These are phyloP conservation scores for Mycena filopes DNA, from an alignment of 768 basidiomycete species.

Conservation along the genomic window DNA sequence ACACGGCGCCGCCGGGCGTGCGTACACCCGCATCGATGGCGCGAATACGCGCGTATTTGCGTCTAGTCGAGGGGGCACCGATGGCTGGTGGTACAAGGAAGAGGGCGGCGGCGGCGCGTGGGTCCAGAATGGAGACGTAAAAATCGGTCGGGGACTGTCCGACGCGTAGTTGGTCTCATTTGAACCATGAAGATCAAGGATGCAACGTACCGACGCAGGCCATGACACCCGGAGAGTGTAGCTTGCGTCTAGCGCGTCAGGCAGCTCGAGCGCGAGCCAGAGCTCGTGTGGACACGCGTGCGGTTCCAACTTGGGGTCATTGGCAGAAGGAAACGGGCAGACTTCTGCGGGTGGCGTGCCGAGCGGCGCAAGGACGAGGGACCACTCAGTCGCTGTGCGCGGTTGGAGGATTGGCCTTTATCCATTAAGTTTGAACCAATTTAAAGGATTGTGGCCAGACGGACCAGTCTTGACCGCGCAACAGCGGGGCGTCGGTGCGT, in stretches of 20 bases:
- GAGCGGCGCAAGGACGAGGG: conserved; percentile 42
- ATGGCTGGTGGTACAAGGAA: conserved; percentile 1
- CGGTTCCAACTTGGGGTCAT: conserved; percentile 2
- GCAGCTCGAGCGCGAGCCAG: conserved; percentile 48
- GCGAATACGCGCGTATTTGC: conserved; percentile 33
- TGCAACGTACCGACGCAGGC: conserved; percentile 47
- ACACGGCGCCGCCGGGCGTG: conserved; percentile 12
- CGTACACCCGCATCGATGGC: conserved; percentile 27
- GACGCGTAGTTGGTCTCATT: no score
- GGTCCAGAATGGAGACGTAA: conserved; percentile 44
- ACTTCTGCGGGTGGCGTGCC: conserved; percentile 44
- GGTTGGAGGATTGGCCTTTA: conserved; percentile 8
- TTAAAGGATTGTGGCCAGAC: background rate
- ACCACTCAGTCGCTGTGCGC: conserved; percentile 10
- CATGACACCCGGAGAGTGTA: conserved; percentile 50
- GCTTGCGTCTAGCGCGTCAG: conserved; percentile 30
- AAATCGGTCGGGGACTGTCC: conserved; percentile 57
- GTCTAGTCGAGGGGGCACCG: background rate
- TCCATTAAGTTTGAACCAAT: no score
- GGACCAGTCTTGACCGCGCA: conserved; percentile 7
- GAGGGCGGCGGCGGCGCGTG: conserved; percentile 32
- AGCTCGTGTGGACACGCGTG: conserved; percentile 42
- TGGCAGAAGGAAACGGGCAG: conserved; percentile 39
- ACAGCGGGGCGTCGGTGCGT: background rate
- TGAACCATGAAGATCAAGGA: background rate